Conservation (phyloP, 768 basidiomycete genomes). For the Boletus subparvulus region DNA sequence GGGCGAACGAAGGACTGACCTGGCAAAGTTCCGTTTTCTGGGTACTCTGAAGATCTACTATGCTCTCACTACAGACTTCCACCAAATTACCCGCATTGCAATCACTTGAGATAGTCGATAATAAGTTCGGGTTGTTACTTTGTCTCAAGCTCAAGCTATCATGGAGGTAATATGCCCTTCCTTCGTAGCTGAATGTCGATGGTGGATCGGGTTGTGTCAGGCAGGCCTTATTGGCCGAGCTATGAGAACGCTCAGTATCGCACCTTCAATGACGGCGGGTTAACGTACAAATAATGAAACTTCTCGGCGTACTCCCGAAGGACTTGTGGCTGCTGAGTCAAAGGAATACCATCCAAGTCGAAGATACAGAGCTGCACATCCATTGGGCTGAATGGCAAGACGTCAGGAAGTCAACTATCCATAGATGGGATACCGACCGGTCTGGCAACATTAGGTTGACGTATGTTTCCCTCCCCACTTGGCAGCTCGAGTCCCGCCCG, state of each 20-base stretch:
- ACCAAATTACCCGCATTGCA: neutral
- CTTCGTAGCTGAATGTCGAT: slow-evolving; percentile 37
- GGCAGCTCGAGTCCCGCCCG: slow-evolving; percentile 28
- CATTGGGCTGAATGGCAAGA: slow-evolving; percentile 43
- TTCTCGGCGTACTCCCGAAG: slow-evolving; percentile 42
- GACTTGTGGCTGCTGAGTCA: slow-evolving; percentile 38
- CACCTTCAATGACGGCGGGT: neutral
- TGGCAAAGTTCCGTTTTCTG: slow-evolving; percentile 52
- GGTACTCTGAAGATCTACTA: slow-evolving; percentile 53
- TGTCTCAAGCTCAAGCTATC: slow-evolving; percentile 49
- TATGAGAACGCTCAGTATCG: slow-evolving; percentile 21
- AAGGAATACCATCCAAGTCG: slow-evolving; percentile 29
- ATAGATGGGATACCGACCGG: slow-evolving; percentile 38
- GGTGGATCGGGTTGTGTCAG: slow-evolving; percentile 49
- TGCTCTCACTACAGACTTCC: slow-evolving; percentile 44
- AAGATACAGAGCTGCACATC: slow-evolving; percentile 53
- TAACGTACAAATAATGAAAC: slow-evolving; percentile 46
- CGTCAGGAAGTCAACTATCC: slow-evolving; percentile 2
- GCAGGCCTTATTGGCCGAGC: slow-evolving; percentile 32
- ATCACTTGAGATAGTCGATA: slow-evolving; percentile 3
- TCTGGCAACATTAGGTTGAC: slow-evolving; percentile 59
- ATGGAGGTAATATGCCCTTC: slow-evolving; percentile 46
- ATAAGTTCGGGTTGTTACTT: slow-evolving; percentile 30
- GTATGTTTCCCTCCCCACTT: slow-evolving; percentile 36
- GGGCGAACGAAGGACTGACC: slow-evolving; percentile 37